Percentiles rank a stretch among this genome's conserved stretches.
phyloP scores from a whole-genome alignment of 2,329 filamentous ascomycete genomes.

The Diaporthe citriasiana region DNA sequence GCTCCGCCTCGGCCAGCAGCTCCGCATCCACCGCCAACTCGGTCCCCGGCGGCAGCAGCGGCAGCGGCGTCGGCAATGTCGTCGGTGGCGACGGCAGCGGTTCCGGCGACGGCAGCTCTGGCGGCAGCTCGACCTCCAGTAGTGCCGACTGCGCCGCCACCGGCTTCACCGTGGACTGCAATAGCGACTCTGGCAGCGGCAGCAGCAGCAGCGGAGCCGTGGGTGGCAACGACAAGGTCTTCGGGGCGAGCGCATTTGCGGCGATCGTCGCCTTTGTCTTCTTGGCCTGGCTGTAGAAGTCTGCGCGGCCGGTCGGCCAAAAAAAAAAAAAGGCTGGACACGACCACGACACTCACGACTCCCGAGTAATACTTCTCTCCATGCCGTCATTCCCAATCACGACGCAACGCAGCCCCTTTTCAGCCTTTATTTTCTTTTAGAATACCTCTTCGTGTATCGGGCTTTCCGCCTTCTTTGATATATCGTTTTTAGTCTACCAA shows the following conservation, averaged over 20 bases:
- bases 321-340: no score
- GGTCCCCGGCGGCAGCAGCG: constrained; percentile 51
- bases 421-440: background rate
- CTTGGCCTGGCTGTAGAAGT: constrained; percentile 50
- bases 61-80: constrained; percentile 46
- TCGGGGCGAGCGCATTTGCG: constrained; percentile 53
- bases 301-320: background rate
- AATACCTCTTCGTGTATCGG: constrained; percentile 17
- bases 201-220: constrained; percentile 39
- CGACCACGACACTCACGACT: constrained; percentile 25
- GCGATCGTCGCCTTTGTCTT: constrained; percentile 53
- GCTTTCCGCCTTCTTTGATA: background rate
- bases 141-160: constrained; percentile 52
- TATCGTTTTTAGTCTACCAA: constrained; percentile 24
- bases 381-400: constrained; percentile 17
- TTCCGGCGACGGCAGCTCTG: constrained; percentile 44
- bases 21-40: constrained; percentile 42
- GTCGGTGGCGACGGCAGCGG: constrained; percentile 44
- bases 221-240: constrained; percentile 44
- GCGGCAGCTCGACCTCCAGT: constrained; percentile 41
- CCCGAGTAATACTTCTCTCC: background rate
- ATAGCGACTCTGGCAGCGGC: constrained; percentile 42
- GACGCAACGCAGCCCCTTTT: constrained; percentile 15
- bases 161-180: constrained; percentile 58
- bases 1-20: constrained; percentile 42